A percentile compares a stretch with the other conserved stretches of the same genome.
Conservation (phyloP, 768 basidiomycete genomes). For the Rhizopogon vulgaris region DNA sequence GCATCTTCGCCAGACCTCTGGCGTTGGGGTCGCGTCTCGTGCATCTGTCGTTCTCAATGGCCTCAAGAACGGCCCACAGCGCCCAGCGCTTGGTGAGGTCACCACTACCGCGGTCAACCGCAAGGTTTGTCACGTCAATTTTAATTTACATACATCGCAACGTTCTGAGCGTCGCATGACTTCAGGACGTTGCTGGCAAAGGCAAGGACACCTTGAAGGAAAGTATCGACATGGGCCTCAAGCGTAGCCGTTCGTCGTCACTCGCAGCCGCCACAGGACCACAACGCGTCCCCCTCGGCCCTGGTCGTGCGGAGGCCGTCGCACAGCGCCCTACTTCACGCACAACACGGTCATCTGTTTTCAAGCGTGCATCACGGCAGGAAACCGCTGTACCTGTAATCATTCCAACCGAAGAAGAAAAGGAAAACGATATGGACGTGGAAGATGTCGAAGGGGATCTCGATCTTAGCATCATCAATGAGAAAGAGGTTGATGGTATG, state of each 20-base stretch:
- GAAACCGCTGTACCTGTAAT: slow-evolving; percentile 38
- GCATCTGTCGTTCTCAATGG: slow-evolving; percentile 34
- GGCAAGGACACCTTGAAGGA: slow-evolving; percentile 60
- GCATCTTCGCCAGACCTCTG: slow-evolving; percentile 58
- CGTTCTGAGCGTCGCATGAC: background rate
- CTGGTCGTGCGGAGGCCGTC: slow-evolving; percentile 42
- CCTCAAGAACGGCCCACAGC: slow-evolving; percentile 52
- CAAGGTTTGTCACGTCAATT: slow-evolving; percentile 44
- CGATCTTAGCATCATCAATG: slow-evolving; percentile 37
- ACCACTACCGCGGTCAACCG: slow-evolving; percentile 72
- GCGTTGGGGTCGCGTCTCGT: slow-evolving; percentile 43
- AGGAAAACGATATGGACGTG: slow-evolving; percentile 60
- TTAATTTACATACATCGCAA: background rate
- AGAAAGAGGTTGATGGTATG: slow-evolving; percentile 63
- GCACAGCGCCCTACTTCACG: slow-evolving; percentile 31
- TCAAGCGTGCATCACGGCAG: slow-evolving; percentile 37
- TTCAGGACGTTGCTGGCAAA: slow-evolving; percentile 45
- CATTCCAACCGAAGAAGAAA: slow-evolving; percentile 36
- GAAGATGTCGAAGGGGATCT: slow-evolving; percentile 32
- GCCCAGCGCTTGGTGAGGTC: slow-evolving; percentile 78
- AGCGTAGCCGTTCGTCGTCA: slow-evolving; percentile 62
- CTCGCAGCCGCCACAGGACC: slow-evolving; percentile 53
- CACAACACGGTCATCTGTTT: slow-evolving; percentile 25
- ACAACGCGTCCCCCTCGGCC: slow-evolving; percentile 67
- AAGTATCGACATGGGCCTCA: slow-evolving; percentile 41